Percentiles rank a stretch among this genome's conserved stretches.
Conservation (phyloP, 306 rosid genomes). For the Alnus rubra region DNA sequence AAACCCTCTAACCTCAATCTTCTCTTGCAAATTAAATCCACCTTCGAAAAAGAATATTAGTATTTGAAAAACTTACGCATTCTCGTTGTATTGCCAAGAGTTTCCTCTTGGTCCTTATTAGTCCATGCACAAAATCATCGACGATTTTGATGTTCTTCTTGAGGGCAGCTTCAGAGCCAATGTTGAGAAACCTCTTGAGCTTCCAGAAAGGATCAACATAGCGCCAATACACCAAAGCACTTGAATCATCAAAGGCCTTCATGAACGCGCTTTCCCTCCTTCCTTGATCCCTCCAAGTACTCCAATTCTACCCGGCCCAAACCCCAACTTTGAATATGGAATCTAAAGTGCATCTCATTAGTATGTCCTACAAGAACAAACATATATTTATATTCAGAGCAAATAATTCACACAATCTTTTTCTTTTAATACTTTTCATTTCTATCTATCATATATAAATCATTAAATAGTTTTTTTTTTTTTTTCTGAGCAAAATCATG, state of each 20-base stretch:
- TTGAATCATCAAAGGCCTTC: constrained; percentile 77
- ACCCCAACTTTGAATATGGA: constrained; percentile 84
- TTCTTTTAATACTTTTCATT: too few species aligned
- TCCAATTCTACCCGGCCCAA: constrained; percentile 76
- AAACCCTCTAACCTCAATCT: too few species aligned
- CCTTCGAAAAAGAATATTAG: background rate
- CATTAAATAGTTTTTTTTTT: too few species aligned
- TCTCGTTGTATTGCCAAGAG: constrained; percentile 16
- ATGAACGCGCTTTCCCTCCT: constrained; percentile 55
- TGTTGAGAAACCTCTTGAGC: constrained; percentile 56
- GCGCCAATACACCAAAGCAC: constrained; percentile 58
- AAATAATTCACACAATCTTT: too few species aligned
- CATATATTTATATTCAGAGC: too few species aligned
- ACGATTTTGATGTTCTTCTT: constrained; percentile 48
- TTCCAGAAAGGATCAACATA: constrained; percentile 72
- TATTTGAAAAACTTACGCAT: constrained; percentile 22
- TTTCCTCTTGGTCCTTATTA: constrained; percentile 46
- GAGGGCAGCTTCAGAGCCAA: constrained; percentile 65
- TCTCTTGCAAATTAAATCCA: too few species aligned
- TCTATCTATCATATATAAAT: too few species aligned
- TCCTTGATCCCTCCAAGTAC: constrained; percentile 65
- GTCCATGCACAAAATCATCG: constrained; percentile 47
- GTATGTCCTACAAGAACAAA: constrained; percentile 41
- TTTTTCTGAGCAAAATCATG: too few species aligned
- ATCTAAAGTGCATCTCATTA: constrained; percentile 69